phyloP scores from a whole-genome alignment of 139 green algal species.

The Zygnema circumcarinatum region DNA sequence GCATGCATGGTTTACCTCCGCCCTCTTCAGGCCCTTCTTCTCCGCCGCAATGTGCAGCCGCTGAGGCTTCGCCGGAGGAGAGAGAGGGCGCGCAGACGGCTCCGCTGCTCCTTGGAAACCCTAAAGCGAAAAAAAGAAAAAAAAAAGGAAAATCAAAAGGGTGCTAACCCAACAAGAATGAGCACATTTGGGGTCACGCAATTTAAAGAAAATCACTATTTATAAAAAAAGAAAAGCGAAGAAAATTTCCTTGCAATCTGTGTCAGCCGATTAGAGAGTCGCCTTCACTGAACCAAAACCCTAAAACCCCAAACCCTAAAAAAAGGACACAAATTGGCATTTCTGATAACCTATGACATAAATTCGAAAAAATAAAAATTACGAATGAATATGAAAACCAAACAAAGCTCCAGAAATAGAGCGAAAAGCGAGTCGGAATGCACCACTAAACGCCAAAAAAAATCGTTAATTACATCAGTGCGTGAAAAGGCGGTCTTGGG shows the following conservation, averaged over 20 bases:
- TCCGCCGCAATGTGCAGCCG: not conserved
- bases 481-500: not conserved
- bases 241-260: too few relatives aligned
- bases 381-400: not conserved
- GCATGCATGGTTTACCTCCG: too few relatives aligned
- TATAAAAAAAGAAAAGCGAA: not conserved
- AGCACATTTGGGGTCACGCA: not conserved
- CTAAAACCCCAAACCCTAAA: too few relatives aligned
- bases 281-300: too few relatives aligned
- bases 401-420: not conserved
- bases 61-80: not conserved
- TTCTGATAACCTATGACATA: not conserved
- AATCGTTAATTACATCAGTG: not conserved
- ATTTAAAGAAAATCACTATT: not conserved
- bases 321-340: not conserved
- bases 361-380: not conserved
- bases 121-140: not conserved
- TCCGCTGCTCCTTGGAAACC: not conserved
- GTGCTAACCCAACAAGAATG: not conserved
- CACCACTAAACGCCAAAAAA: too few relatives aligned
- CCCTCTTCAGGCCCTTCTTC: not conserved
- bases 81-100: not conserved
- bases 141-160: not conserved
- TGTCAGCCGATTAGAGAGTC: too few relatives aligned
- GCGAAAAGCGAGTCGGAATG: too few relatives aligned